These are phyloP conservation scores for Herpetomonas tarakana DNA, from an alignment of 208 protist species.

Conservation along the genomic window DNA sequence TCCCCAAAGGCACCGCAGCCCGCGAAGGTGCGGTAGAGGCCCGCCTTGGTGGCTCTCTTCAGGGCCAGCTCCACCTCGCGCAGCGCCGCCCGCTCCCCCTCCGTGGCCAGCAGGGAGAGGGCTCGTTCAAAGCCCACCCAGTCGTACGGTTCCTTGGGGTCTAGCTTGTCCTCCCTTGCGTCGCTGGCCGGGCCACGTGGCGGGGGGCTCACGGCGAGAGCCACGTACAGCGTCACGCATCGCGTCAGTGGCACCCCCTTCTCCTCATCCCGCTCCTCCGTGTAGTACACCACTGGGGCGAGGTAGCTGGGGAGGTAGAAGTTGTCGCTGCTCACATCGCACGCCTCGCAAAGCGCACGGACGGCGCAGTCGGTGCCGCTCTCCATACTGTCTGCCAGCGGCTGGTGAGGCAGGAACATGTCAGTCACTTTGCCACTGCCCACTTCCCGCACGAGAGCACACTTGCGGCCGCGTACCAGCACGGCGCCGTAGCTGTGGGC, in stretches of 20 bases:
- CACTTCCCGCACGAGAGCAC: constrained; percentile 57
- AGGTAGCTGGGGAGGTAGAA: constrained; percentile 73
- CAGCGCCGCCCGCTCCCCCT: constrained; percentile 49
- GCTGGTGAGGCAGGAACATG: constrained; percentile 40
- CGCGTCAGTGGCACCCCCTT: neutral
- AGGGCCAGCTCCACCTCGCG: constrained; percentile 36
- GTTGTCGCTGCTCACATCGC: constrained; percentile 82
- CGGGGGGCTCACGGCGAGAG: constrained; percentile 56
- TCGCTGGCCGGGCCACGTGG: constrained; percentile 51
- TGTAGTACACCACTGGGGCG: constrained; percentile 61
- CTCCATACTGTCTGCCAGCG: constrained; percentile 32
- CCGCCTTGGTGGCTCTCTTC: constrained; percentile 32
- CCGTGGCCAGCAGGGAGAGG: constrained; percentile 25
- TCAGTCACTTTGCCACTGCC: neutral
- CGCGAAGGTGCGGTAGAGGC: constrained; percentile 50
- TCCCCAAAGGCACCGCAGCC: constrained; percentile 79
- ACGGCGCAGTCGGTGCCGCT: constrained; percentile 61
- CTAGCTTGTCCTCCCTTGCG: constrained; percentile 43
- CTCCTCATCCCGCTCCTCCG: neutral
- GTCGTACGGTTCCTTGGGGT: constrained; percentile 72
- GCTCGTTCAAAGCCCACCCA: constrained; percentile 65
- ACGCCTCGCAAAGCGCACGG: constrained; percentile 65
- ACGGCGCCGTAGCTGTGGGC: constrained; percentile 63
- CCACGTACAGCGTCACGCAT: constrained; percentile 61
- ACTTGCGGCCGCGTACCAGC: constrained; percentile 81